Base-by-base conservation (phyloP, 768 basidiomycete genomes). In the Paxillus rubicundulus region DNA sequence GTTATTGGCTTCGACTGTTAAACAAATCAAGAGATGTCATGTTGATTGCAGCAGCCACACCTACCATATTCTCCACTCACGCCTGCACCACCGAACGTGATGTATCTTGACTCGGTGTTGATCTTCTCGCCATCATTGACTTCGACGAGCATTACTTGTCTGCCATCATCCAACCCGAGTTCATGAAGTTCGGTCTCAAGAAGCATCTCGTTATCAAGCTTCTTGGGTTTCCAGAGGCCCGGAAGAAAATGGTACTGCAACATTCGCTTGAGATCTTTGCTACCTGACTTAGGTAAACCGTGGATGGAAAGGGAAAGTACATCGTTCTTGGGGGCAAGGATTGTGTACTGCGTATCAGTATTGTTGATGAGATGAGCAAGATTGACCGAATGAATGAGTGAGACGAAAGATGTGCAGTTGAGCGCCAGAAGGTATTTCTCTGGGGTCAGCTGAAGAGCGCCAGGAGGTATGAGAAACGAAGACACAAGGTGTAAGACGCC, bases 361-460 rank as follows among this genome's bases (percentile, higher is more conserved):
- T 84, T 79, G 56, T 90, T 89, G 70, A 92, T 79, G 56, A 90
- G 76, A 41, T 74, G 69, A 0, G 74, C 78, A 54, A 99, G 81
- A 55, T 89, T 77, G 28, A 89, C 90, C 3, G 90, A 88, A 58
- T 90, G 92, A 24, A 99, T 74, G 20, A 98, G 77, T 6, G 87
- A 86, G 47, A 98, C 89, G 67, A 98, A 98, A 28, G 80, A 79
- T 2, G 90, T 89, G 72, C 95, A 97, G 65, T 97, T 92, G 54
- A 98, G 78, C 3, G 91, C 85, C 9, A 98, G 82, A 16, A 99
- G 86, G 58, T 88, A 92, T 70, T 98, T 98, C 74, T 98, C 97
- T 16, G 95, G 89, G 4, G 95, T 98, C 40, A 94, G 72, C 54
- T 82, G 76, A 20, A 96, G 80, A 41, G 89, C 79, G 14, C 82